Conservation (phyloP, 139 green algal species). For the Yamagishiella unicocca region DNA sequence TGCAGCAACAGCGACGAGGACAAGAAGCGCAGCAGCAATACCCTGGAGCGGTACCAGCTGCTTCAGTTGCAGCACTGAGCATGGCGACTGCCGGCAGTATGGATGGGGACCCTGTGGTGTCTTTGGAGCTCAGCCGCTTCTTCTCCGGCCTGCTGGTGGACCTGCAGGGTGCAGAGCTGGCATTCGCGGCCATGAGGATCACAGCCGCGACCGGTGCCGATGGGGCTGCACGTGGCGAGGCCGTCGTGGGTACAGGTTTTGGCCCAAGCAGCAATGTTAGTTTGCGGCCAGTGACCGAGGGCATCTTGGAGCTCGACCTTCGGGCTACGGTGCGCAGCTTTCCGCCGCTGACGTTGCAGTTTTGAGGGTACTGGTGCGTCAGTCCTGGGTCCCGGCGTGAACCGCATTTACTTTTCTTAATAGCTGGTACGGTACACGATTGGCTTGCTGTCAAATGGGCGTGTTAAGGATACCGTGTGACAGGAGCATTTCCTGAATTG, state of each 20-base stretch:
- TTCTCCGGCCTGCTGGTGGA: constrained; percentile 55
- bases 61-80: not conserved
- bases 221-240: not conserved
- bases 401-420: too few relatives aligned
- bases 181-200: constrained; percentile 36
- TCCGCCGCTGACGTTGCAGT: constrained; percentile 54
- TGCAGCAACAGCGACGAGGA: not conserved
- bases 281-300: too few relatives aligned
- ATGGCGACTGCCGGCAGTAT: not conserved
- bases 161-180: constrained; percentile 55
- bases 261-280: too few relatives aligned
- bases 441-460: too few relatives aligned
- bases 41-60: not conserved
- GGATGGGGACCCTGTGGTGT: constrained; percentile 37
- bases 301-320: constrained; percentile 45
- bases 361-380: too few relatives aligned
- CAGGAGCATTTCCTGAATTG: too few relatives aligned
- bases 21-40: too few relatives aligned
- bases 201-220: not conserved
- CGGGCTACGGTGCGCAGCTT: constrained; percentile 41
- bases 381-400: too few relatives aligned
- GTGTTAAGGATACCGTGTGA: too few relatives aligned
- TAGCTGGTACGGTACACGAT: too few relatives aligned
- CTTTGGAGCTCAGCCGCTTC: constrained; percentile 38
- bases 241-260: too few relatives aligned